Base-by-base conservation (phyloP, 306 rosid genomes). In the Pyrus betulifolia region DNA sequence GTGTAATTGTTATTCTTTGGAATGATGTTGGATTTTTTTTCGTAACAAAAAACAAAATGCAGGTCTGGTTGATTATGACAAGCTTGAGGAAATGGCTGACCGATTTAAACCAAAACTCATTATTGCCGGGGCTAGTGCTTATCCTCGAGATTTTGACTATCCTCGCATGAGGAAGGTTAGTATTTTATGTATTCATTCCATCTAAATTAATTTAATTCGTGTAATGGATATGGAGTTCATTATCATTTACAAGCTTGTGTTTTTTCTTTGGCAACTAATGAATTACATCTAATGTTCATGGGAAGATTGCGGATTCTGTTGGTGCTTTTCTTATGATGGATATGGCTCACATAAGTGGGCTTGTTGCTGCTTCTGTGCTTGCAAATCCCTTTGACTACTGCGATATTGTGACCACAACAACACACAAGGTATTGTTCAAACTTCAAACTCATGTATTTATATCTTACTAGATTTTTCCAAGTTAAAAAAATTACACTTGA, bases 281-380 rank as follows among this genome's bases (percentile, higher is more conserved):
- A 63, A 80, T 84, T 74, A 62, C 67, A 23, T 82, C 27, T 86
- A 44, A 40, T 80, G 65, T 84, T 60, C 45, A 22, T 64, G 68
- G 59, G 68, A 81, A 96, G 99, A 96, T 92, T 80, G 97, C 97
- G 1, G 97, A 92, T 87, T 78, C 83, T 31, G 93, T 93, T 9
- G 98, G 99, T 62, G 98, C 99, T 71, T 96, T 96, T 79, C 97
- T 96, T 51, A 89, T 96, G 99, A 96, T 96, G 99, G 99, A 96
- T 83, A 96, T 96, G 99, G 99, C 98, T 80, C 99, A 91, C 86
- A 91, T 96, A 57, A 96, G 99, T 78, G 99, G 99, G 69, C 98
- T 96, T 83, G 91, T 96, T 74, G 96, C 99, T 84, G 97, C 99
- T 38, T 90, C 96, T 63, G 99, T 92, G 65, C 87, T 96, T 74